Percentiles rank a stretch among this genome's conserved stretches.
Evolutionary conservation across 306 rosid species (phyloP).

Genomic region (Citrullus colocynthis): DNA sequence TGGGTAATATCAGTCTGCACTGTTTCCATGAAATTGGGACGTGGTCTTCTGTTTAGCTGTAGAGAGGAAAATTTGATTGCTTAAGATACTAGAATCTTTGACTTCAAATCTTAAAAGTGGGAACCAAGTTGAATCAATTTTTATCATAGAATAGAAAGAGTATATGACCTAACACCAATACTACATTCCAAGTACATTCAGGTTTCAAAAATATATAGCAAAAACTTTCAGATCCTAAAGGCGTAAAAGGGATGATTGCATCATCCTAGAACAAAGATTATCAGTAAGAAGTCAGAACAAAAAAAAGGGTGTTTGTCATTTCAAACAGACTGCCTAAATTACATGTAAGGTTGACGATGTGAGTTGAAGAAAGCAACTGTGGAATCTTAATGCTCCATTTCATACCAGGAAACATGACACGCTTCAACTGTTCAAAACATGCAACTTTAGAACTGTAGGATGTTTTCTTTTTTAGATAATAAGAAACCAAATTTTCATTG

Average conservation of each 20-base stretch:
- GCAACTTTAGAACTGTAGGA: not conserved
- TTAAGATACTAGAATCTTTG: not conserved
- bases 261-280: not conserved
- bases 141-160: not conserved
- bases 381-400: not conserved
- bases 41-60: conserved; percentile 68
- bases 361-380: not conserved
- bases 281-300: not conserved
- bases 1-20: conserved; percentile 66
- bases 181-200: not conserved
- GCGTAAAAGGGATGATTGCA: not conserved
- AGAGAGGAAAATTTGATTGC: not conserved
- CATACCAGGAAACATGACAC: not conserved
- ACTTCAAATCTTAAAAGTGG: not conserved
- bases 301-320: not conserved
- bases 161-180: not conserved
- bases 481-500: not conserved
- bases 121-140: not conserved
- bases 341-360: not conserved
- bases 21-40: conserved; percentile 50
- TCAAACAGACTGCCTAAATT: not conserved
- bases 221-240: not conserved
- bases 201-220: not conserved
- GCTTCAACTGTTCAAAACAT: not conserved
- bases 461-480: not conserved